These are phyloP conservation scores for Penicillium canariense DNA, from an alignment of 495 filamentous ascomycete genomes.

Conservation along the genomic window DNA sequence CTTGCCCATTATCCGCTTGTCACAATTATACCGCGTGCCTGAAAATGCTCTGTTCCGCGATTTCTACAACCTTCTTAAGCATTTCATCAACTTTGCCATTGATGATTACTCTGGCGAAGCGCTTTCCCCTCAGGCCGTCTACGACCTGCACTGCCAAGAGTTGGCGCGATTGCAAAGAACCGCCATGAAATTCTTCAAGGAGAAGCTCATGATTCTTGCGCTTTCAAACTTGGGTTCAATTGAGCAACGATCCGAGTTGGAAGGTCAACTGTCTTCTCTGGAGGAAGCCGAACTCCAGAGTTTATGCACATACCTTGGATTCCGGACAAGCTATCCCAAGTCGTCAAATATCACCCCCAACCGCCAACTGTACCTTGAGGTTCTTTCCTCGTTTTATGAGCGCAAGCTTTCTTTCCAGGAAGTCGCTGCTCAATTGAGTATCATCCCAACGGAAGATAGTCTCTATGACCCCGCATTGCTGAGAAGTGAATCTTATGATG, in stretches of 20 bases:
- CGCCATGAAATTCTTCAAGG: conserved; percentile 80
- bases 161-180: conserved; percentile 79
- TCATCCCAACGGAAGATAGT: conserved; percentile 75
- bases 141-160: conserved; percentile 71
- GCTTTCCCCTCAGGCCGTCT: conserved; percentile 66
- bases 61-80: conserved; percentile 70
- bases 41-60: conserved; percentile 80
- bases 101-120: conserved; percentile 87
- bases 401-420: conserved; percentile 83
- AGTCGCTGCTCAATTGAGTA: conserved; percentile 60
- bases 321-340: conserved; percentile 77
- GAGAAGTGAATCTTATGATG: conserved; percentile 85
- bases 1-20: conserved; percentile 76
- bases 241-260: conserved; percentile 72
- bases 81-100: conserved; percentile 85
- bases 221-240: conserved; percentile 90
- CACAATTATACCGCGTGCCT: conserved; percentile 70
- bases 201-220: conserved; percentile 85
- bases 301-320: conserved; percentile 67
- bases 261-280: conserved; percentile 70
- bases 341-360: conserved; percentile 59
- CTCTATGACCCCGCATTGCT: conserved; percentile 86
- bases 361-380: conserved; percentile 70
- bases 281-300: conserved; percentile 68
- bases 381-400: conserved; percentile 75